Evolutionary conservation across 345 rosid species (phyloP).

Genomic region (Populus davidiana): DNA sequence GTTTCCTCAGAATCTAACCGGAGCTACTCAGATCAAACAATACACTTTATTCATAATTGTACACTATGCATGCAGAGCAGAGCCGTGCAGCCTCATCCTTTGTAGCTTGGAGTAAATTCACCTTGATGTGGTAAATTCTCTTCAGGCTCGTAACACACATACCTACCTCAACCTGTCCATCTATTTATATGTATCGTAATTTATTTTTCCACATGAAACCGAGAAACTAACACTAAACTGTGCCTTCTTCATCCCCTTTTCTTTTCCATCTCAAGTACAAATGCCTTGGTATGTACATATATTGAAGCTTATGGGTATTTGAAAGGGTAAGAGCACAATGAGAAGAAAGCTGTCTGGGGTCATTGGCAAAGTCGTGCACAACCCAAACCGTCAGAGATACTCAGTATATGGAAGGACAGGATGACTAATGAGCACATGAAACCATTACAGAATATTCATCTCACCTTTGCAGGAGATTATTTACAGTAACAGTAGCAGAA

Average conservation of each 20-base stretch:
- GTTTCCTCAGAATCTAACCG: neutral
- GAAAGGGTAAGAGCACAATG: slow-evolving; percentile 11
- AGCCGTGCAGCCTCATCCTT: neutral
- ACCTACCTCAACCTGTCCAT: slow-evolving; percentile 10
- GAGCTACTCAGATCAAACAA: neutral
- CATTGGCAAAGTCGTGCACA: slow-evolving; percentile 20
- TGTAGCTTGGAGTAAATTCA: neutral
- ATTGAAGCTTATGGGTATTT: slow-evolving; percentile 25
- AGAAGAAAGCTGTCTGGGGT: slow-evolving; percentile 14
- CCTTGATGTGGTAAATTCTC: neutral
- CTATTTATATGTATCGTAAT: slow-evolving; percentile 12
- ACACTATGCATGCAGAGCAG: slow-evolving; percentile 4
- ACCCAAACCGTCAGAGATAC: slow-evolving; percentile 24
- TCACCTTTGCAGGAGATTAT: slow-evolving; percentile 97
- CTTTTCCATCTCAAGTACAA: slow-evolving; percentile 5
- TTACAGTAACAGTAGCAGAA: slow-evolving; percentile 84
- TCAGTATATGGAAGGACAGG: slow-evolving; percentile 8
- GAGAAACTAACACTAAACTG: slow-evolving; percentile 22
- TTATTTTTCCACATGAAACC: slow-evolving; percentile 30
- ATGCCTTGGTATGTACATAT: slow-evolving; percentile 36
- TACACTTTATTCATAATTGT: neutral
- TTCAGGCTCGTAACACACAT: neutral
- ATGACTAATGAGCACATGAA: neutral
- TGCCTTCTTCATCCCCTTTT: slow-evolving; percentile 29
- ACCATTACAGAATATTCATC: slow-evolving; percentile 9